These are phyloP conservation scores for Rhododendron mucronatum DNA, from an alignment of 148 eudicot genomes.

Conservation along the genomic window DNA sequence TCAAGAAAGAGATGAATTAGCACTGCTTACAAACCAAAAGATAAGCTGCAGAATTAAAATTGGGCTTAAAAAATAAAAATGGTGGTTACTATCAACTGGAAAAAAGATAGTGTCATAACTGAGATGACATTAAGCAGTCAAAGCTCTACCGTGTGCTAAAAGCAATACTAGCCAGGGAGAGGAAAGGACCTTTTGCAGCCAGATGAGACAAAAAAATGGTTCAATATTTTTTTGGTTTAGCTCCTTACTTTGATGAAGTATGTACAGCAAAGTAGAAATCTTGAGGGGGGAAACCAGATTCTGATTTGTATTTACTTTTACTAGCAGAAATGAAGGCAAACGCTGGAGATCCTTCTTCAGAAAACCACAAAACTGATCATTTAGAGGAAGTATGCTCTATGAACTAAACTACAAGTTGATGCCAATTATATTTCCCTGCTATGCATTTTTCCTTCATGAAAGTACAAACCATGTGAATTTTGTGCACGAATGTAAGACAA, in stretches of 20 bases:
- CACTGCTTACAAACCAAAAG: not conserved
- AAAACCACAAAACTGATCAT: not conserved
- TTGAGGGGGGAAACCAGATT: not conserved
- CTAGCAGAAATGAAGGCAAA: not conserved
- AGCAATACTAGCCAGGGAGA: too few relatives aligned
- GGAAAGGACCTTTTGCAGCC: too few relatives aligned
- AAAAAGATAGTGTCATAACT: too few relatives aligned
- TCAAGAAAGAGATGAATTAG: not conserved
- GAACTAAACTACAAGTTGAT: not conserved
- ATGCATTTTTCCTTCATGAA: not conserved
- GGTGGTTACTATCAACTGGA: too few relatives aligned
- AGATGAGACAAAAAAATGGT: too few relatives aligned
- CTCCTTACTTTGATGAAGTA: not conserved
- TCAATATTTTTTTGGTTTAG: not conserved
- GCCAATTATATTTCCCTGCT: not conserved
- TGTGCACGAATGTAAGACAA: not conserved
- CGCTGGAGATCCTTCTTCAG: not conserved
- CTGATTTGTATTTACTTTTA: not conserved
- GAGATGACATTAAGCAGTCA: too few relatives aligned
- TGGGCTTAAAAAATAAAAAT: not conserved
- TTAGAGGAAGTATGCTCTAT: too few relatives aligned
- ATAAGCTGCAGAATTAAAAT: not conserved
- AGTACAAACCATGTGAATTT: not conserved
- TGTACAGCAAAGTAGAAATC: not conserved
- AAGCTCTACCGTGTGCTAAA: too few relatives aligned